phyloP scores from a whole-genome alignment of 331 rosid genomes.

The Prunus yedoensis region DNA sequence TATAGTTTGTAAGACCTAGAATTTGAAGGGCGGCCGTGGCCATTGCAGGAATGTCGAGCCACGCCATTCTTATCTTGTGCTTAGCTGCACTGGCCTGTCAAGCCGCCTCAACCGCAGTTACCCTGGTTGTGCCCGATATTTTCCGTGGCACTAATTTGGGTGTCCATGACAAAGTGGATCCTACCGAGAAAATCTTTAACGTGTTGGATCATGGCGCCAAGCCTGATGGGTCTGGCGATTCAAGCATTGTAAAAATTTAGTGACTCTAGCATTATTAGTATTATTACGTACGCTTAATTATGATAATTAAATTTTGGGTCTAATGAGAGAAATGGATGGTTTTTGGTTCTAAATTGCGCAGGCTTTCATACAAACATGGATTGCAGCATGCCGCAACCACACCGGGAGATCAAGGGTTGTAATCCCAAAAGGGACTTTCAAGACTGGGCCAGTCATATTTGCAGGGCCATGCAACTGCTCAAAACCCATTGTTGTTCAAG shows the following conservation, averaged over 20 bases:
- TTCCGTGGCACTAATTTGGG: slow-evolving; percentile 26
- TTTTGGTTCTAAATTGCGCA: slow-evolving; percentile 19
- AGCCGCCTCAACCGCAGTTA: not conserved
- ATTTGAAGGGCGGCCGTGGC: slow-evolving; percentile 28
- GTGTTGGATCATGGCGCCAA: slow-evolving; percentile 58
- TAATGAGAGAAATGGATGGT: not conserved
- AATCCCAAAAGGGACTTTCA: slow-evolving; percentile 53
- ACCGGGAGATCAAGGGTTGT: slow-evolving; percentile 38
- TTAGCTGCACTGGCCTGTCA: slow-evolving; percentile 34
- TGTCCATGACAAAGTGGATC: slow-evolving; percentile 20
- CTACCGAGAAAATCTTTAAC: slow-evolving; percentile 40
- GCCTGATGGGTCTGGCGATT: slow-evolving; percentile 42
- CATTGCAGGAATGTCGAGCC: slow-evolving; percentile 9
- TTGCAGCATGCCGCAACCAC: slow-evolving; percentile 45
- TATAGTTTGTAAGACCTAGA: not conserved
- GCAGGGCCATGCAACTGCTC: slow-evolving; percentile 59
- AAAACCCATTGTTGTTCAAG: slow-evolving; percentile 48
- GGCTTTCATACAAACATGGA: slow-evolving; percentile 73
- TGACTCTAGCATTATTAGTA: not conserved
- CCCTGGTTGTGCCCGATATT: slow-evolving; percentile 32
- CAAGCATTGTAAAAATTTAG: not conserved
- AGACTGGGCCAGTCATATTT: slow-evolving; percentile 47
- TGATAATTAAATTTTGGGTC: not conserved
- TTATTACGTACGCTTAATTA: no score
- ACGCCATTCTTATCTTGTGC: slow-evolving; percentile 29